phyloP scores from a whole-genome alignment of 139 green algal genomes.

The Haematococcus lacustris region DNA sequence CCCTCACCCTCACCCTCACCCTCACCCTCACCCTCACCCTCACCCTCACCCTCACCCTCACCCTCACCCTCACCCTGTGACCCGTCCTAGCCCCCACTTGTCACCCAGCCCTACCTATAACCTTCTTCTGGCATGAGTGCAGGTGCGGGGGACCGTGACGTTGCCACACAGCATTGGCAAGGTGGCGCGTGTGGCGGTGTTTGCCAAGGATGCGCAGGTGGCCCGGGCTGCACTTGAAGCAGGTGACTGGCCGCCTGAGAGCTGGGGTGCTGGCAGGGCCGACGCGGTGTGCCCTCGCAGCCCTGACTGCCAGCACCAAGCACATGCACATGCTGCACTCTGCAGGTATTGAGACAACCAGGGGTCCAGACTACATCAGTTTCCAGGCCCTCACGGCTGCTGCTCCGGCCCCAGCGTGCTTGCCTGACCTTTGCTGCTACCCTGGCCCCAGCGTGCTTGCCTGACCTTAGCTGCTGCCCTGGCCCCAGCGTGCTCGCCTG shows the following conservation, averaged over 20 bases:
- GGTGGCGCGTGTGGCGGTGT: conserved; percentile 67
- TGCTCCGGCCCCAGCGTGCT: not conserved
- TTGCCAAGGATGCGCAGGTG: conserved; percentile 62
- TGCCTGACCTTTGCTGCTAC: not conserved
- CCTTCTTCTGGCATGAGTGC: too few relatives aligned
- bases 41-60: too few relatives aligned
- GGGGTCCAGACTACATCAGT: too few relatives aligned
- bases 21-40: too few relatives aligned
- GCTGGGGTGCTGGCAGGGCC: not conserved
- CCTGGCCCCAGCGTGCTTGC: not conserved
- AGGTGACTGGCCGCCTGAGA: not conserved
- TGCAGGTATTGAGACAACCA: not conserved
- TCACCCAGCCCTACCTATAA: too few relatives aligned
- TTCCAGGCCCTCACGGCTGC: not conserved
- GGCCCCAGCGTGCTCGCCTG: not conserved
- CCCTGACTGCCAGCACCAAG: not conserved
- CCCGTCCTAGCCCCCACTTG: too few relatives aligned
- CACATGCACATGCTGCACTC: not conserved
- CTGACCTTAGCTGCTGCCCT: not conserved
- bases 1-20: too few relatives aligned
- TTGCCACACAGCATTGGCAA: conserved; percentile 76
- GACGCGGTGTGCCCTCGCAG: not conserved
- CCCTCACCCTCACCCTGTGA: too few relatives aligned
- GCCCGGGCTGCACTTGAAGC: not conserved
- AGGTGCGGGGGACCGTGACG: conserved; percentile 59